Evolutionary conservation across 2,329 filamentous ascomycete species (phyloP).

Genomic region (Xylariaceae sp.): DNA sequence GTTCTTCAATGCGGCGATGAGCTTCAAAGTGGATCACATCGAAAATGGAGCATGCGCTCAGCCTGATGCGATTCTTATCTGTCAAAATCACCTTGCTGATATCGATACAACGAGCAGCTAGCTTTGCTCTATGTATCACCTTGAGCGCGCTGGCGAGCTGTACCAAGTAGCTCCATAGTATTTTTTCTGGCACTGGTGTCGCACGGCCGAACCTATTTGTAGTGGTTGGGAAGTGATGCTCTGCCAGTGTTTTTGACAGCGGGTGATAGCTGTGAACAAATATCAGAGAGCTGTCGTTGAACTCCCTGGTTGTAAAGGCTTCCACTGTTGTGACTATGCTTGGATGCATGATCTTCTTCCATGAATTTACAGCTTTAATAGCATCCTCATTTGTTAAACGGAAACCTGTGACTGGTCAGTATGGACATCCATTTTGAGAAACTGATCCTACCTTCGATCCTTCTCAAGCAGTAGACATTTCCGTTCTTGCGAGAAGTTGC

Average conservation of each 20-base stretch:
- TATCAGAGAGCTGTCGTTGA: conserved; percentile 92
- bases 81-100: conserved; percentile 89
- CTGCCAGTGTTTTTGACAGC: conserved; percentile 85
- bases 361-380: conserved; percentile 84
- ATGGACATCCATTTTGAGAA: neutral
- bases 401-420: conserved; percentile 63
- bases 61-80: conserved; percentile 84
- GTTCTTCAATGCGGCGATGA: conserved; percentile 70
- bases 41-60: conserved; percentile 87
- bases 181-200: conserved; percentile 68
- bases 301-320: conserved; percentile 90
- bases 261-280: conserved; percentile 95
- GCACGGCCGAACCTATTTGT: conserved; percentile 56
- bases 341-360: conserved; percentile 84
- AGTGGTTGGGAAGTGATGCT: conserved; percentile 72
- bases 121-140: conserved; percentile 78
- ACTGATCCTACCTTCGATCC: conserved; percentile 72
- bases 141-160: conserved; percentile 90
- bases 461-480: conserved; percentile 82
- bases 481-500: conserved; percentile 89
- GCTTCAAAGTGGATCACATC: conserved; percentile 87
- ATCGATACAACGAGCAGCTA: conserved; percentile 87
- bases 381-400: conserved; percentile 88
- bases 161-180: conserved; percentile 90
- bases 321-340: conserved; percentile 88